Evolutionary conservation across 2,329 filamentous ascomycete species (phyloP).

Genomic region (Plectosphaerella sp.): DNA sequence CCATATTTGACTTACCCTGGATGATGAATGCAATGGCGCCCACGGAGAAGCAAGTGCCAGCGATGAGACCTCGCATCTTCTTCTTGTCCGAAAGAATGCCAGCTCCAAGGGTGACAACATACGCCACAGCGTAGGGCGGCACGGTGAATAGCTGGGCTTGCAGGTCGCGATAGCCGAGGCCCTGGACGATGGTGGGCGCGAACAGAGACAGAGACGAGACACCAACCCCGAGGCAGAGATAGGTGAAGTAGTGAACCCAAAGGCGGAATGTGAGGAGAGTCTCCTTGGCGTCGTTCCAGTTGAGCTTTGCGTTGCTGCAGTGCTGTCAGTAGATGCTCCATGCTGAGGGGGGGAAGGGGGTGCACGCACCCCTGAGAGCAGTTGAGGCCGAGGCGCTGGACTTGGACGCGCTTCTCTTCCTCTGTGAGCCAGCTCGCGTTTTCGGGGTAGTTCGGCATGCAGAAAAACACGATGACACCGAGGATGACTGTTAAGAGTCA

Average conservation of each 20-base stretch:
- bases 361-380: neutral
- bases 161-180: slow-evolving; percentile 16
- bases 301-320: neutral
- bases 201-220: slow-evolving; percentile 50
- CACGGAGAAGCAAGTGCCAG: neutral
- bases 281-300: slow-evolving; percentile 62
- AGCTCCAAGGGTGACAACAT: slow-evolving; percentile 24
- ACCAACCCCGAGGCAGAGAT: slow-evolving; percentile 43
- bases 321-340: neutral
- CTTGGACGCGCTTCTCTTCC: slow-evolving; percentile 11
- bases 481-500: slow-evolving; percentile 46
- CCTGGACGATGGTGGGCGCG: slow-evolving; percentile 22
- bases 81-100: slow-evolving; percentile 26
- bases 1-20: slow-evolving; percentile 19
- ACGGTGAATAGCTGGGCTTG: slow-evolving; percentile 23
- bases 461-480: slow-evolving; percentile 52
- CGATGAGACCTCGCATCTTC: slow-evolving; percentile 21
- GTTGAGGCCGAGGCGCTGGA: neutral
- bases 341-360: neutral
- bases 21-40: neutral
- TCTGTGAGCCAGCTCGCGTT: slow-evolving; percentile 19
- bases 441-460: slow-evolving; percentile 20
- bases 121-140: slow-evolving; percentile 25
- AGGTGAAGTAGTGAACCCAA: slow-evolving; percentile 58
- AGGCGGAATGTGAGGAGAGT: slow-evolving; percentile 63